These are phyloP conservation scores for Eimeria tenella DNA, from an alignment of 169 alveolate species.

Conservation along the genomic window DNA sequence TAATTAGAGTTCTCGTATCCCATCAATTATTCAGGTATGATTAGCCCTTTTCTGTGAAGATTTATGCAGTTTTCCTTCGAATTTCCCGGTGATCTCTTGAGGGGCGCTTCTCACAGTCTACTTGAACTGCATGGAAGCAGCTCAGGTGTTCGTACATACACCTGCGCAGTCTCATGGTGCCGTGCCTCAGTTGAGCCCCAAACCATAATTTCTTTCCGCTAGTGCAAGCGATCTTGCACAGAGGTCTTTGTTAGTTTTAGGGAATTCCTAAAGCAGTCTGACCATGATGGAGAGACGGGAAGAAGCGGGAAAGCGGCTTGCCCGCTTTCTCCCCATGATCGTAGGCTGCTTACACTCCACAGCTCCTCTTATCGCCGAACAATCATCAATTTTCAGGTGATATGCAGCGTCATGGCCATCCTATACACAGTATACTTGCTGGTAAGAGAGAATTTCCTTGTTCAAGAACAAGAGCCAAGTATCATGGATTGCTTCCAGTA, in stretches of 20 bases:
- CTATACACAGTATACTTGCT: constrained; percentile 69
- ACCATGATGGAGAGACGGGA: constrained; percentile 73
- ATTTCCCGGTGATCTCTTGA: too few species aligned
- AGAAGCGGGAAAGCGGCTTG: constrained; percentile 72
- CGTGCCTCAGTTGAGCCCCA: constrained; percentile 56
- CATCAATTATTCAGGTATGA: too few species aligned
- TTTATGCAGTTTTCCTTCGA: too few species aligned
- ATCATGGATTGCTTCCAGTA: constrained; percentile 45
- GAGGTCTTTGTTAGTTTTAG: constrained; percentile 28
- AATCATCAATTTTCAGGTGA: constrained; percentile 34
- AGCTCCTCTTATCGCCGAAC: neutral
- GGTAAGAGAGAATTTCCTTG: constrained; percentile 46
- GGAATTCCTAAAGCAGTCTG: constrained; percentile 57
- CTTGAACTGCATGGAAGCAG: neutral
- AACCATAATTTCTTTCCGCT: constrained; percentile 67
- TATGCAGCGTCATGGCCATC: constrained; percentile 62
- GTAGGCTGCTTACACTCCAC: constrained; percentile 21
- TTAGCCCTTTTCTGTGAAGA: too few species aligned
- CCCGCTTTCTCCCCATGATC: constrained; percentile 79
- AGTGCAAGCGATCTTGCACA: constrained; percentile 56
- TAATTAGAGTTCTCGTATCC: too few species aligned
- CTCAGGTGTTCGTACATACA: constrained; percentile 71
- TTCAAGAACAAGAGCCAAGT: neutral
- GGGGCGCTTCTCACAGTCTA: too few species aligned
- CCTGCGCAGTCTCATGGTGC: neutral